Evolutionary conservation across 495 filamentous ascomycete genomes (phyloP).

Genomic region (Neurospora sp.): DNA sequence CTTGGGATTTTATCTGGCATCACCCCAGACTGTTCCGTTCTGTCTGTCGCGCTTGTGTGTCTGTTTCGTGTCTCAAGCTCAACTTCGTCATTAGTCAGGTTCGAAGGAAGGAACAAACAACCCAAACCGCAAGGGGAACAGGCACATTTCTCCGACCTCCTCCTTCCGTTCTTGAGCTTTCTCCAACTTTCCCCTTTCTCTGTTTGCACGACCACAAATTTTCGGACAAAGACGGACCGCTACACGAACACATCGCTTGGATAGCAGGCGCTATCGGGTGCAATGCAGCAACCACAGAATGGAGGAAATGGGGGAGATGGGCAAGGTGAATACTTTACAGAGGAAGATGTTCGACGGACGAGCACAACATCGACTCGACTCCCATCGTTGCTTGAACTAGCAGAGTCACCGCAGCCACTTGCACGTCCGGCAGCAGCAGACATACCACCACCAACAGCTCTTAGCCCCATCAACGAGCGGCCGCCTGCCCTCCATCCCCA

Average conservation of each 20-base stretch:
- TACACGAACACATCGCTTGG: neutral
- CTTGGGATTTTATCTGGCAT: neutral
- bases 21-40: neutral
- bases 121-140: neutral
- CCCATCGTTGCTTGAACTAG: neutral
- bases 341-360: neutral
- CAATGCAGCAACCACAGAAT: neutral
- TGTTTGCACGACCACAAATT: too few relatives aligned
- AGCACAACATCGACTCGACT: neutral
- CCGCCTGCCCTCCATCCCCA: neutral
- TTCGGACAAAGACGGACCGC: neutral
- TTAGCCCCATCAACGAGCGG: neutral
- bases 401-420: neutral
- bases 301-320: neutral
- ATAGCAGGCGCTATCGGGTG: neutral
- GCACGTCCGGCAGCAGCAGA: neutral
- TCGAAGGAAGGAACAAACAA: neutral
- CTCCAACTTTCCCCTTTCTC: neutral
- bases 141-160: neutral
- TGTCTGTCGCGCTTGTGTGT: neutral
- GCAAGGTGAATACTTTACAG: neutral
- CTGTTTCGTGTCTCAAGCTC: neutral
- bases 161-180: neutral
- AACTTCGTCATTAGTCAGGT: neutral
- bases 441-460: neutral